Conservation (phyloP, 345 rosid species). For the Pistacia integerrima region DNA sequence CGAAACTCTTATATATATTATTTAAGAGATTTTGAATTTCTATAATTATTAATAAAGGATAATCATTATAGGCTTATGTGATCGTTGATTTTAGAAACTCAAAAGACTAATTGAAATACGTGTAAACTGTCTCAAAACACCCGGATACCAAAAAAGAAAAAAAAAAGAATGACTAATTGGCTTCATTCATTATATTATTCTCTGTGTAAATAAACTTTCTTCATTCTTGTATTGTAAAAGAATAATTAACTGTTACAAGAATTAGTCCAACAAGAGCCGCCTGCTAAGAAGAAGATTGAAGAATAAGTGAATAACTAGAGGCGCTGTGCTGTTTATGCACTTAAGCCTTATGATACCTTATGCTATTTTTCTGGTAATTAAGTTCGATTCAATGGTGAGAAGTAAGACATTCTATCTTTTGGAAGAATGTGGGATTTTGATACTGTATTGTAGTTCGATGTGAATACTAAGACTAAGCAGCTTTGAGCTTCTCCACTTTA, state of each 20-base stretch:
- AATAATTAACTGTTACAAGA: neutral
- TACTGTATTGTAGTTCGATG: neutral
- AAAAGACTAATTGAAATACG: too few species aligned
- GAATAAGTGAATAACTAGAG: neutral
- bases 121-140: too few species aligned
- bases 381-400: neutral
- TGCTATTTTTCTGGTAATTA: neutral
- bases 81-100: fast-evolving
- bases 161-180: too few species aligned
- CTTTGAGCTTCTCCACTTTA: conserved; percentile 33
- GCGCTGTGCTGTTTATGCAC: neutral
- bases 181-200: neutral
- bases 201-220: neutral
- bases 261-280: neutral
- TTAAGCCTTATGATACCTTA: too few species aligned
- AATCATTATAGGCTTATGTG: too few species aligned
- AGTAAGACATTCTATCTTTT: neutral
- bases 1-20: too few species aligned
- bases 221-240: neutral
- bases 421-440: neutral
- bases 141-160: too few species aligned
- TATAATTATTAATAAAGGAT: too few species aligned
- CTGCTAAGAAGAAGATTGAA: neutral
- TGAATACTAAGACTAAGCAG: conserved; percentile 29
- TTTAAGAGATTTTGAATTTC: too few species aligned